Base-by-base conservation (phyloP, 805 yeast genomes). In the Yarrowia sp. region DNA sequence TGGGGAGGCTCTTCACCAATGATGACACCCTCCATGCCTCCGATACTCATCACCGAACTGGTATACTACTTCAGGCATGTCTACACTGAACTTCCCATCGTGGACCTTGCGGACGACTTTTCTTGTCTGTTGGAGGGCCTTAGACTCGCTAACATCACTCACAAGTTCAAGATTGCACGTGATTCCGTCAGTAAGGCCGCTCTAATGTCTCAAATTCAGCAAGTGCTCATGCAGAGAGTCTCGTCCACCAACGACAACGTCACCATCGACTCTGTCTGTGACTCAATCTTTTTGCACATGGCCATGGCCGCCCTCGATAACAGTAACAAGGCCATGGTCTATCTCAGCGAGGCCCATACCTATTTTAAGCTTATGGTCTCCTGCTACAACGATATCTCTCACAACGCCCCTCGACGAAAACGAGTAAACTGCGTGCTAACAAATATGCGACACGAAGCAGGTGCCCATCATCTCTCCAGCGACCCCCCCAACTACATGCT, bases 311-410 rank as follows among this genome's bases (percentile, higher is more conserved):
- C 58, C 32, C 58, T 51, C 58, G 41, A 33, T 21, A 51, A 51
- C 58, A 30, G 58, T 41, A 51, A 51, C 58, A 51, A 51, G 58
- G 58, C 58, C 41, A 51, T 51, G 58, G 58, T 51, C 30, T 51
- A 51, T n/a, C 58, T 51, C 41, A 51, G 58, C 41, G 58, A 51
- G 41, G 58, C 58, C 30, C 58, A 51, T 30, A 35, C 58, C 30
- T 51, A 51, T 41, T 51, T 33, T 30, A 41, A 51, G 21, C 30
- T 51, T 17, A 41, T 24, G 28, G 35, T 32, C 28, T 48, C 38
- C 6, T 32, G 54, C 38, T 38, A 30, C 32, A 38, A 48, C 14
- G 14, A 19, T 21, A 22, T 10, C 16, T 51, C 41, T 22, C 41
- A 30, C 30, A 51, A 51, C 58, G 58, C 58, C 30, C 58, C 58